phyloP scores from a whole-genome alignment of 345 rosid species.

The Theobroma cacao region DNA sequence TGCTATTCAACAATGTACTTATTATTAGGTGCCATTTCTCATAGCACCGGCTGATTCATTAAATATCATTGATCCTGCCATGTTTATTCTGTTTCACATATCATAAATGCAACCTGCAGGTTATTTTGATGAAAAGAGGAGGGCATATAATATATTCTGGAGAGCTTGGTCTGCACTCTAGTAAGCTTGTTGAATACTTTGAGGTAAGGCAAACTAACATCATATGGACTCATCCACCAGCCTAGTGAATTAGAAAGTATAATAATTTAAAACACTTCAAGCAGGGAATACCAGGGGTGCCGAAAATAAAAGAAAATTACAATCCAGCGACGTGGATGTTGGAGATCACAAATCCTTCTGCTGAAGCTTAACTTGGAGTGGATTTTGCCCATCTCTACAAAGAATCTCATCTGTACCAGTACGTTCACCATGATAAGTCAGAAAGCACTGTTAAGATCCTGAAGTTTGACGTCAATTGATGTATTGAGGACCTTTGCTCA shows the following conservation, averaged over 20 bases:
- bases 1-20: neutral
- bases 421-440: neutral
- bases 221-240: neutral
- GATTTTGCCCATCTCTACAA: slow-evolving; percentile 33
- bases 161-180: slow-evolving; percentile 50
- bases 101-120: slow-evolving; percentile 24
- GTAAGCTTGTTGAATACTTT: slow-evolving; percentile 49
- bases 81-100: neutral
- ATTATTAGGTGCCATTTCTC: neutral
- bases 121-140: slow-evolving; percentile 59
- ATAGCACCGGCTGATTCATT: too few relatives aligned
- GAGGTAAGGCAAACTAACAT: slow-evolving; percentile 29
- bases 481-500: neutral
- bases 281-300: slow-evolving; percentile 33
- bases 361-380: slow-evolving; percentile 29
- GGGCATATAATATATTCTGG: slow-evolving; percentile 54
- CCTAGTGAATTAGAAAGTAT: neutral
- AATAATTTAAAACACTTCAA: neutral
- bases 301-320: slow-evolving; percentile 38
- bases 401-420: slow-evolving; percentile 30
- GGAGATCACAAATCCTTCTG: slow-evolving; percentile 29
- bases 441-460: neutral
- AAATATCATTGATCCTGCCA: neutral
- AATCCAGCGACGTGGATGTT: slow-evolving; percentile 61
- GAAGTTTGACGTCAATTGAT: neutral